A percentile compares a stretch with the other conserved stretches of the same genome.
These are phyloP conservation scores for Ustilago lituana DNA, from an alignment of 1,284 basidiomycete species.

Conservation along the genomic window DNA sequence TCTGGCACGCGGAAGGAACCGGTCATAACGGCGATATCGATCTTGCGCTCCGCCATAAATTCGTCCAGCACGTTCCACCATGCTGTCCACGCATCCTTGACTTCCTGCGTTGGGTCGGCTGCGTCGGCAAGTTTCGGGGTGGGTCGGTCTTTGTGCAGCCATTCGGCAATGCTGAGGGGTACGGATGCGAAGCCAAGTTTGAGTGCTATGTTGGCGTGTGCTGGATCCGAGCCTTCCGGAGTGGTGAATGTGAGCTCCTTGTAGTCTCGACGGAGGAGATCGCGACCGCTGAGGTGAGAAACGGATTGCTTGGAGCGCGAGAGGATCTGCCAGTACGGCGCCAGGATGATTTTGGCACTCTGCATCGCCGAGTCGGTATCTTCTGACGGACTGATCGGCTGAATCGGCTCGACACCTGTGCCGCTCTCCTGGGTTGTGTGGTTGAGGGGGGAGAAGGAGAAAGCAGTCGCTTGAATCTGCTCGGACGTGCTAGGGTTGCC, in stretches of 20 bases:
- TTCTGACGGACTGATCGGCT: conserved; percentile 30
- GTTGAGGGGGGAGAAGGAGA: conserved; percentile 31
- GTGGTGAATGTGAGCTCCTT: conserved; percentile 71
- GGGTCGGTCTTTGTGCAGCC: conserved; percentile 50
- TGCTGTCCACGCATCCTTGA: conserved; percentile 45
- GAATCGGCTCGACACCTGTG: conserved; percentile 19
- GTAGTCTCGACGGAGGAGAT: conserved; percentile 89
- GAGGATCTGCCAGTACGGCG: conserved; percentile 72
- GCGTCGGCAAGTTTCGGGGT: conserved; percentile 4
- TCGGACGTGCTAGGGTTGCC: conserved; percentile 18
- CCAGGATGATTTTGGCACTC: conserved; percentile 48
- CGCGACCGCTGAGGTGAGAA: conserved; percentile 75
- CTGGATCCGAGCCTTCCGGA: background rate
- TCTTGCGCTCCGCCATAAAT: conserved; percentile 51
- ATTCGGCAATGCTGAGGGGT: conserved; percentile 51
- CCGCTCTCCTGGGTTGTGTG: background rate
- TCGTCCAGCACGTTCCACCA: conserved; percentile 51
- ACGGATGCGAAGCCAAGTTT: conserved; percentile 53
- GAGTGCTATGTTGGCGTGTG: conserved; percentile 12
- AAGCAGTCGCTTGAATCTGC: conserved; percentile 19
- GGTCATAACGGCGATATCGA: conserved; percentile 56
- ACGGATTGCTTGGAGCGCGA: conserved; percentile 76
- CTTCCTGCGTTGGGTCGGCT: conserved; percentile 26
- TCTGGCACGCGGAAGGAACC: conserved; percentile 45
- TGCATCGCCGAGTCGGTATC: conserved; percentile 33